Evolutionary conservation across 176 grass and related monocot genomes (phyloP).

Genomic region (Carex myosuroides): DNA sequence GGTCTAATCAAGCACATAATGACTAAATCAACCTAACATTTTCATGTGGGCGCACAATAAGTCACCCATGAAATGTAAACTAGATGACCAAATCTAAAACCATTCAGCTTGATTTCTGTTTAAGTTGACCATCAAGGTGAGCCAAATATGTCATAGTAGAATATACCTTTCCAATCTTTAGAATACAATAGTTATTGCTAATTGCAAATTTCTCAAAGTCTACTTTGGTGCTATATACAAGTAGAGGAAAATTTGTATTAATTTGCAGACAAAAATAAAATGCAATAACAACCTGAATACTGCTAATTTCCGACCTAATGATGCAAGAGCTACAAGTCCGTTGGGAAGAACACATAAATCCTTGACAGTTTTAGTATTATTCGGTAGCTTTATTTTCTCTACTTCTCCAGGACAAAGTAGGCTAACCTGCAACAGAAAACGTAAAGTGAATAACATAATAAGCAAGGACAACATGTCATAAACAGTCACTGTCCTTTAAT

Average conservation of each 20-base stretch:
- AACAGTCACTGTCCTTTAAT: background rate
- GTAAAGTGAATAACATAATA: slow-evolving; percentile 25
- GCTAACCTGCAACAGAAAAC: slow-evolving; percentile 50
- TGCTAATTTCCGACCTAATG: slow-evolving; percentile 69
- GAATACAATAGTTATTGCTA: background rate
- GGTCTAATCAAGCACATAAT: background rate
- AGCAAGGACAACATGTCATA: slow-evolving; percentile 1
- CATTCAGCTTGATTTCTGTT: background rate
- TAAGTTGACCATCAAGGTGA: background rate
- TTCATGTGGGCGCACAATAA: background rate
- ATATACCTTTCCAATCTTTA: background rate
- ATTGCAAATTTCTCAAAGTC: background rate
- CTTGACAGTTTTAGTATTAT: slow-evolving; percentile 72
- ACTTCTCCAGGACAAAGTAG: slow-evolving; percentile 49
- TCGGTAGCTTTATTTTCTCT: slow-evolving; percentile 46
- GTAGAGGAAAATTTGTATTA: background rate
- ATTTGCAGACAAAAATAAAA: background rate
- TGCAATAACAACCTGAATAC: slow-evolving; percentile 51
- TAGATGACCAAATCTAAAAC: background rate
- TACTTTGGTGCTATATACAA: background rate
- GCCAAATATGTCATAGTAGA: background rate
- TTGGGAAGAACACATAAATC: slow-evolving; percentile 61
- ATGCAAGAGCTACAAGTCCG: slow-evolving; percentile 57
- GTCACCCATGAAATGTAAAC: background rate
- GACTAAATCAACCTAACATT: slow-evolving; percentile 11